Conservation (phyloP, 2,329 filamentous ascomycete genomes). For the Orbilia javanica region DNA sequence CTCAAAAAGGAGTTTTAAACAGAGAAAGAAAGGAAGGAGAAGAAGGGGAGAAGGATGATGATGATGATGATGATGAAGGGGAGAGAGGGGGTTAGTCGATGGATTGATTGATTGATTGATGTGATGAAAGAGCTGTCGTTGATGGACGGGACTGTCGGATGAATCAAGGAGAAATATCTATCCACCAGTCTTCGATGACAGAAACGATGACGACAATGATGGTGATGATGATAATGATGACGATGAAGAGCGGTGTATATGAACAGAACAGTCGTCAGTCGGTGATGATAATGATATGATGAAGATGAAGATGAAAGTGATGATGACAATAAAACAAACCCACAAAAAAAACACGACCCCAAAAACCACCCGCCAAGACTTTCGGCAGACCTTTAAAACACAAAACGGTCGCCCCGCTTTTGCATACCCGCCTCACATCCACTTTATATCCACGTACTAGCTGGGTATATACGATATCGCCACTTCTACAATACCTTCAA, state of each 20-base stretch:
- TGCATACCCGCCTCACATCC: constrained; percentile 32
- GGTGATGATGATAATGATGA: background rate
- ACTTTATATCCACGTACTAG: background rate
- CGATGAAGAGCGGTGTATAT: background rate
- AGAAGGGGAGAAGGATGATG: background rate
- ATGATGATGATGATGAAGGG: background rate
- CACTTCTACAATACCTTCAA: no score
- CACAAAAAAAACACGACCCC: constrained; percentile 17
- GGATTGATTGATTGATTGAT: background rate
- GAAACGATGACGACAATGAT: no score
- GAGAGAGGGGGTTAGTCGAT: background rate
- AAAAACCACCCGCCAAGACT: no score
- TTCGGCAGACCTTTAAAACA: no score
- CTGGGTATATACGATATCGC: no score
- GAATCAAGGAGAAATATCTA: background rate
- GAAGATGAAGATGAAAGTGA: background rate
- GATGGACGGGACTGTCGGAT: background rate
- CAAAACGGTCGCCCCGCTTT: constrained; percentile 49
- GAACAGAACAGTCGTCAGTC: no score
- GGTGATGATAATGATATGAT: no score
- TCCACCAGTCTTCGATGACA: no score
- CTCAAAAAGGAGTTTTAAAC: constrained; percentile 31
- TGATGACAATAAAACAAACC: background rate
- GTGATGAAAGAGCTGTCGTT: background rate
- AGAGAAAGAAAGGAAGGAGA: background rate